phyloP scores from a whole-genome alignment of 176 grass and related monocot species.

The Saccharum spontaneum region DNA sequence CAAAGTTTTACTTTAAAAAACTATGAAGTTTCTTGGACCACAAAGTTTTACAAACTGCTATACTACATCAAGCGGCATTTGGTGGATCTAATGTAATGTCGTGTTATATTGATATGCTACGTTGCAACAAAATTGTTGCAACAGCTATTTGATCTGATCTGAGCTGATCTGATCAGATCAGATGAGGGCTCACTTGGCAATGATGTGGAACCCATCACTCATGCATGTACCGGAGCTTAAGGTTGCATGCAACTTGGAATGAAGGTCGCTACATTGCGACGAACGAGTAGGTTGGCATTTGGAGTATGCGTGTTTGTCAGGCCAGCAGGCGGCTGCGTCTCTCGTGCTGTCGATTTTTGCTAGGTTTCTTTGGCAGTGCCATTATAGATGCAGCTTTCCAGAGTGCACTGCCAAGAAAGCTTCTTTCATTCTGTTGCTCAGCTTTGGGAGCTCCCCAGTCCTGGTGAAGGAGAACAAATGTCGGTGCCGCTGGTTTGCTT shows the following conservation, averaged over 20 bases:
- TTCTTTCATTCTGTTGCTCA: neutral
- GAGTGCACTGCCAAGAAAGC: neutral
- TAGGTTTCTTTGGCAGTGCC: neutral
- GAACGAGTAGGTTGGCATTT: neutral
- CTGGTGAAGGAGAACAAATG: neutral
- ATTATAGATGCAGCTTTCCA: neutral
- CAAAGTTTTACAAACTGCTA: neutral
- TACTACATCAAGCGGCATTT: neutral
- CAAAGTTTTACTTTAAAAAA: neutral
- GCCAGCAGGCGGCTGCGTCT: neutral
- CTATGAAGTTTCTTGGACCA: neutral
- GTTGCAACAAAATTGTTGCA: constrained; percentile 32
- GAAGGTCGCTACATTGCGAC: neutral
- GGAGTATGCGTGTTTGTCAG: neutral
- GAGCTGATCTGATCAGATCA: neutral
- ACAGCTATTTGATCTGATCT: neutral
- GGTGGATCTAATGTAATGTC: neutral
- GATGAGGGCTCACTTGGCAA: neutral
- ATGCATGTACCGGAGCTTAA: neutral
- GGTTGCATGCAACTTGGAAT: neutral
- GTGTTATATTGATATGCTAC: neutral
- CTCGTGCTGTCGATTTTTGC: neutral
- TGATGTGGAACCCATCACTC: neutral
- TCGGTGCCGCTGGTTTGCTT: neutral
- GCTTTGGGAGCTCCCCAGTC: neutral